Base-by-base conservation (phyloP, 768 basidiomycete species). In the Leccinum broughii region DNA sequence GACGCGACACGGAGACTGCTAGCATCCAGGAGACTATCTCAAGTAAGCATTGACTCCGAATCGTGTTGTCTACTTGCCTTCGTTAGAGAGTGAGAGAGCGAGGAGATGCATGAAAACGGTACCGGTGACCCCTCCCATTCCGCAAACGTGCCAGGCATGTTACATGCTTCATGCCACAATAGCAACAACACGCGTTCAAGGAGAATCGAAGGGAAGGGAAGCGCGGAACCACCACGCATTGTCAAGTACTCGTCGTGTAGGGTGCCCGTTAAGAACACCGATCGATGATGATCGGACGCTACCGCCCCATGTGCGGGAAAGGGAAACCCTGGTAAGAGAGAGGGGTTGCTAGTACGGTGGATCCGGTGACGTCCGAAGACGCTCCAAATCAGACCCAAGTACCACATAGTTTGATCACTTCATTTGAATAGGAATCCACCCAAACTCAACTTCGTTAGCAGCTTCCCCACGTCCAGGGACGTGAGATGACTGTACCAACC, bases 401-500 rank as follows among this genome's bases (percentile, higher is more conserved):
- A 4, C n/a, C 9, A 20, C 20, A 46, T 20, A 44, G 20, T 20
- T 46, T 20, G 44, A 20, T 20, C 44, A 46, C 44, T 20, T 20
- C 44, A 46, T 46, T 46, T 46, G 44, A 20, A 20, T 46, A 46
- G n/a, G 44, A 46, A 22, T 46, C 44, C 44, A 46, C 44, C 20
- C 44, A 46, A 46, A 46, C 44, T 20, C 44, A 46, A 46, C 44
- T 46, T 32, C 20, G 32, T 32, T 13, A 11, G 51, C 28, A 15
- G 28, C 7, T 52, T 34, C 51, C 51, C 51, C 51, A 52, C 32
- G 51, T 34, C 32, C 51, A 52, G 51, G 51, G 51, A 51, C 28
- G 48, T 44, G 41, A n/a, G 24, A 49, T 49, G 20, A 13, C 20
- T 11, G n/a, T 44, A 44, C n/a, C 8, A 44, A 5, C n/a, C n/a